phyloP scores from a whole-genome alignment of 176 grass and related monocot genomes.

The Carex scoparia region DNA sequence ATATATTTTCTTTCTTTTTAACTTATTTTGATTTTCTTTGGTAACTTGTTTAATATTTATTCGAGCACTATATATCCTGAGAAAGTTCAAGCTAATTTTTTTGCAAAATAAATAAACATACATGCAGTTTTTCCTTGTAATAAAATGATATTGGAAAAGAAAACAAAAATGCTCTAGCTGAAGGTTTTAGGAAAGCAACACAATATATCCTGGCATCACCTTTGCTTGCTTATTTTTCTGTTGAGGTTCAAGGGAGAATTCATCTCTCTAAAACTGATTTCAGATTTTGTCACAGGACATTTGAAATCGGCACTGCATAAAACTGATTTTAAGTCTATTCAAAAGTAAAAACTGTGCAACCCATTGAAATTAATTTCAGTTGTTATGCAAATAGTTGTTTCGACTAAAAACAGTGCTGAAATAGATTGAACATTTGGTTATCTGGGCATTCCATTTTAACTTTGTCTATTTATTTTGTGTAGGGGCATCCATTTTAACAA shows the following conservation, averaged over 20 bases:
- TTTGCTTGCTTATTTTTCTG: background rate
- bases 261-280: slow-evolving; percentile 42
- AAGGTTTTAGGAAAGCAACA: background rate
- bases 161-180: too few species aligned
- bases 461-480: background rate
- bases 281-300: slow-evolving; percentile 6
- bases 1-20: too few species aligned
- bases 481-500: slow-evolving; percentile 32
- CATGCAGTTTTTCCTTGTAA: too few species aligned
- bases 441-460: background rate
- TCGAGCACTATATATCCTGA: too few species aligned
- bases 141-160: too few species aligned
- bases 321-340: background rate
- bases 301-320: background rate
- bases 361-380: background rate
- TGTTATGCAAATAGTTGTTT: background rate
- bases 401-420: background rate
- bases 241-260: slow-evolving; percentile 58
- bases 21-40: too few species aligned
- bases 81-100: too few species aligned
- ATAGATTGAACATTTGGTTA: background rate
- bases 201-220: background rate
- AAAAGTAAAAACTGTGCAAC: background rate
- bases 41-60: too few species aligned
- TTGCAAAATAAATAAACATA: too few species aligned